These are phyloP conservation scores for Cylindricascospora bacillispora DNA, from an alignment of 1,139 yeast species.

Conservation along the genomic window DNA sequence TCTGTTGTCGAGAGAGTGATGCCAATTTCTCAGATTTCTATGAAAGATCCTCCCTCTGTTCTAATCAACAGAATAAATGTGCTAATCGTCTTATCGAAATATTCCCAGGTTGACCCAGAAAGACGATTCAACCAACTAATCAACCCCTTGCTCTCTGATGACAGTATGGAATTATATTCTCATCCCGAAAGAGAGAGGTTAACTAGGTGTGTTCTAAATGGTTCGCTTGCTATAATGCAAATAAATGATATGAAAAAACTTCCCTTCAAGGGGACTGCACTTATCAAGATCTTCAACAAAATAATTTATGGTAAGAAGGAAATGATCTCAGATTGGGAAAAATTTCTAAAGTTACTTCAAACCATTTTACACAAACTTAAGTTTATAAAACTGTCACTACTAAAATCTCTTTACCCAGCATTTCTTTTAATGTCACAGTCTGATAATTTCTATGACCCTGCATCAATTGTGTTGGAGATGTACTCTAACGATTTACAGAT, in stretches of 20 bases:
- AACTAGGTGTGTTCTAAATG: background rate
- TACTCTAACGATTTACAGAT: slow-evolving; percentile 8
- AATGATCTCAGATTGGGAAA: slow-evolving; percentile 3
- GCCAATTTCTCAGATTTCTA: slow-evolving; percentile 19
- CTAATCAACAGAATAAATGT: slow-evolving; percentile 20
- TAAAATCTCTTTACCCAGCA: slow-evolving; percentile 6
- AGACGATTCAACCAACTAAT: slow-evolving; percentile 14
- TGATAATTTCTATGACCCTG: slow-evolving; percentile 3
- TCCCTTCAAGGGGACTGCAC: slow-evolving; percentile 7
- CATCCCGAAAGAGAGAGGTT: too few relatives aligned
- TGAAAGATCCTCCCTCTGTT: slow-evolving; percentile 10
- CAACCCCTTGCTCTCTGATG: slow-evolving; percentile 7
- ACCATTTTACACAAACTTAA: background rate
- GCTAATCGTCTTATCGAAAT: slow-evolving; percentile 13
- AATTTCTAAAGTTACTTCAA: slow-evolving; percentile 4
- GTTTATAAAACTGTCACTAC: background rate
- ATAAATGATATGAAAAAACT: slow-evolving; percentile 7
- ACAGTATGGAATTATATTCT: slow-evolving; percentile 3
- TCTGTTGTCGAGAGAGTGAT: slow-evolving; percentile 17
- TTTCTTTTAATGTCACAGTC: slow-evolving; percentile 5
- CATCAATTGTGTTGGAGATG: slow-evolving; percentile 7
- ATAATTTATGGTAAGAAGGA: slow-evolving; percentile 4
- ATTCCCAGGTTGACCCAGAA: slow-evolving; percentile 14
- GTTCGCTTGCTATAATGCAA: slow-evolving; percentile 7
- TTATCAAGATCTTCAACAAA: slow-evolving; percentile 4